Evolutionary conservation across 106 monocot genomes (phyloP).

Genomic region (Cymbidium sinense): DNA sequence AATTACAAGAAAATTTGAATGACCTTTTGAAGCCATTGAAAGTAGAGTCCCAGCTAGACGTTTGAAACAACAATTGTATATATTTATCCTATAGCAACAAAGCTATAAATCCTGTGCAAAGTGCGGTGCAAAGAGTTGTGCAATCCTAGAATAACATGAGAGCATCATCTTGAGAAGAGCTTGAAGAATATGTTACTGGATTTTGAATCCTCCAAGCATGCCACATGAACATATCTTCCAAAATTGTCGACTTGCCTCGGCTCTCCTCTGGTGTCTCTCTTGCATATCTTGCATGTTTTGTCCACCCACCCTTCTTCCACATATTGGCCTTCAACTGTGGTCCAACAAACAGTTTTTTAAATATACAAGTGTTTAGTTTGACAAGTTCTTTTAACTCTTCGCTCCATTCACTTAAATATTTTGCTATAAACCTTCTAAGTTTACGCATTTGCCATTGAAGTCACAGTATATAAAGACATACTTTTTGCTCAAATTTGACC

Average conservation of each 20-base stretch:
- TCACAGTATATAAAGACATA: too few species aligned
- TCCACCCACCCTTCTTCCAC: slow-evolving; percentile 99
- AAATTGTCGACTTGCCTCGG: slow-evolving; percentile 84
- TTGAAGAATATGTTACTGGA: slow-evolving; percentile 79
- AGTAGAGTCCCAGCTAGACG: too few species aligned
- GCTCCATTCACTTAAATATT: too few species aligned
- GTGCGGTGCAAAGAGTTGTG: not conserved
- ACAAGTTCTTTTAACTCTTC: too few species aligned
- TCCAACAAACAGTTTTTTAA: not conserved
- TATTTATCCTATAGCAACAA: too few species aligned
- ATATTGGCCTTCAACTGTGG: slow-evolving; percentile 80
- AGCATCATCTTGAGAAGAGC: slow-evolving; percentile 55
- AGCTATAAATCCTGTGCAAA: not conserved
- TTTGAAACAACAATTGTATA: too few species aligned
- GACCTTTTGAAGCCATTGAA: too few species aligned
- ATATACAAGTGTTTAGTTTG: too few species aligned
- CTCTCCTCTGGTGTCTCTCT: slow-evolving; percentile 82
- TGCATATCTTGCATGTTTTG: slow-evolving; percentile 97
- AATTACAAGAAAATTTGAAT: too few species aligned
- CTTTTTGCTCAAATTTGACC: too few species aligned
- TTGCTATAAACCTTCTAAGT: too few species aligned
- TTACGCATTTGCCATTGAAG: too few species aligned
- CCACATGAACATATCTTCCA: slow-evolving; percentile 71
- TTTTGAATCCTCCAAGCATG: slow-evolving; percentile 69
- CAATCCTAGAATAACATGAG: not conserved